A percentile compares a stretch with the other conserved stretches of the same genome.
These are phyloP conservation scores for Apiotrichum akiyoshidainum DNA, from an alignment of 1,284 basidiomycete genomes.

Conservation along the genomic window DNA sequence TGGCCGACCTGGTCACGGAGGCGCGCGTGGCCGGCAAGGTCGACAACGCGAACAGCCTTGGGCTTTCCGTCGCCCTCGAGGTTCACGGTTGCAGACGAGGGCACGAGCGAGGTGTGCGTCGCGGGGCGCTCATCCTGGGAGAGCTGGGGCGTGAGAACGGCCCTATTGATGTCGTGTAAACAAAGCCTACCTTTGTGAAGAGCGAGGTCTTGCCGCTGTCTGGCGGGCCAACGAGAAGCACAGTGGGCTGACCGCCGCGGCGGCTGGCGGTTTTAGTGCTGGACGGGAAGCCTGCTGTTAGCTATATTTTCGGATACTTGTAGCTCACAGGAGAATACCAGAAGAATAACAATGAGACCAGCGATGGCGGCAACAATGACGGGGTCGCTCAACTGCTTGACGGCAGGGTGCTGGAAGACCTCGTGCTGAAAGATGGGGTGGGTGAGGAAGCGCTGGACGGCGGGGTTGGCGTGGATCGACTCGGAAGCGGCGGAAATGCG, in stretches of 20 bases:
- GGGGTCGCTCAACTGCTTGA: slow-evolving; percentile 30
- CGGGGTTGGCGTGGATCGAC: neutral
- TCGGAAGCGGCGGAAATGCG: neutral
- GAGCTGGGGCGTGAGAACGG: slow-evolving; percentile 26
- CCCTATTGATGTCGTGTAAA: neutral
- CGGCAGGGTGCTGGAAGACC: slow-evolving; percentile 7
- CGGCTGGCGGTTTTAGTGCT: slow-evolving; percentile 8
- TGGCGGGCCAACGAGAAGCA: slow-evolving; percentile 41
- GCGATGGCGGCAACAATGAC: slow-evolving; percentile 34
- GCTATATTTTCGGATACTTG: neutral
- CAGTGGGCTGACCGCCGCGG: slow-evolving; percentile 32
- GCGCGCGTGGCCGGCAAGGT: slow-evolving; percentile 49
- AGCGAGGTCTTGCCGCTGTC: slow-evolving; percentile 47
- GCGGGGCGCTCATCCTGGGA: slow-evolving; percentile 33
- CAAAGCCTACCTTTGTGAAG: slow-evolving; percentile 39
- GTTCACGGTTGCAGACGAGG: slow-evolving; percentile 32
- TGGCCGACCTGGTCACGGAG: slow-evolving; percentile 40
- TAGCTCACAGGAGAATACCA: slow-evolving; percentile 29
- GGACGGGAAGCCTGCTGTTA: slow-evolving; percentile 8
- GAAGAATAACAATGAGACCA: slow-evolving; percentile 29
- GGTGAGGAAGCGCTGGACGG: slow-evolving; percentile 5
- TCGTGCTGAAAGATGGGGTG: slow-evolving; percentile 10
- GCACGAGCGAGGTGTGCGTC: slow-evolving; percentile 43
- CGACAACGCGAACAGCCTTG: slow-evolving; percentile 37
- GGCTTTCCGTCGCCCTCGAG: slow-evolving; percentile 18